A percentile compares a stretch with the other conserved stretches of the same genome.
phyloP scores from a whole-genome alignment of 345 rosid species.

The Dipteronia dyeriana region DNA sequence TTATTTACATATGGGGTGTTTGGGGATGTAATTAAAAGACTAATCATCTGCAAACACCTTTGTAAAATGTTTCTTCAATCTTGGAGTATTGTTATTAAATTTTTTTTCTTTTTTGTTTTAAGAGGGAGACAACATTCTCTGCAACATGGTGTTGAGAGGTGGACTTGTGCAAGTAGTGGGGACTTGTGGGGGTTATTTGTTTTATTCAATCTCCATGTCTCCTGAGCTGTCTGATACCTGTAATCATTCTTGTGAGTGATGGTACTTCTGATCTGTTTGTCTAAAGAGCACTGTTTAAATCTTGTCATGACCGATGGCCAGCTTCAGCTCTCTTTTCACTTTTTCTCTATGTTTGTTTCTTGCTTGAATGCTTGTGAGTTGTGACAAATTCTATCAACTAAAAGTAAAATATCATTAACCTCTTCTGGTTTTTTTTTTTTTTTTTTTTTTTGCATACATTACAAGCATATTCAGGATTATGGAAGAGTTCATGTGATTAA shows the following conservation, averaged over 20 bases:
- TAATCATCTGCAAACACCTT: conserved; percentile 23
- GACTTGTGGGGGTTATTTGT: conserved; percentile 40
- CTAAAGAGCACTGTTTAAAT: conserved; percentile 16
- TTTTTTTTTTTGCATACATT: neutral
- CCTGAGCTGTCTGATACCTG: conserved; percentile 36
- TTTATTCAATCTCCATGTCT: conserved; percentile 46
- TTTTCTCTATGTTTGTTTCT: neutral
- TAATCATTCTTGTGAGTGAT: conserved; percentile 39
- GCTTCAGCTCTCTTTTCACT: neutral
- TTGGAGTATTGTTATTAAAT: neutral
- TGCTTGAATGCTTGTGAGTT: no score
- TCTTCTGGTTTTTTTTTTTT: neutral
- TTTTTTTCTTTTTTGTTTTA: neutral
- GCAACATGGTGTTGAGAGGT: conserved; percentile 23
- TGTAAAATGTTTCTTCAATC: conserved; percentile 14
- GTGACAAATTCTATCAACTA: neutral
- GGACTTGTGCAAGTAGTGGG: conserved; percentile 34
- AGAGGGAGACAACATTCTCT: conserved; percentile 29
- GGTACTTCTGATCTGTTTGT: conserved; percentile 29
- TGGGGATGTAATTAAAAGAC: conserved; percentile 17
- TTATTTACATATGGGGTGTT: neutral
- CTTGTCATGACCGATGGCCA: conserved; percentile 8
- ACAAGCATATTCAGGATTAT: neutral
- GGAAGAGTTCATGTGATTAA: neutral
- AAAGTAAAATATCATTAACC: neutral